A percentile compares a stretch with the other conserved stretches of the same genome.
Conservation (phyloP, 306 rosid species). For the Mimosa bimucronata region DNA sequence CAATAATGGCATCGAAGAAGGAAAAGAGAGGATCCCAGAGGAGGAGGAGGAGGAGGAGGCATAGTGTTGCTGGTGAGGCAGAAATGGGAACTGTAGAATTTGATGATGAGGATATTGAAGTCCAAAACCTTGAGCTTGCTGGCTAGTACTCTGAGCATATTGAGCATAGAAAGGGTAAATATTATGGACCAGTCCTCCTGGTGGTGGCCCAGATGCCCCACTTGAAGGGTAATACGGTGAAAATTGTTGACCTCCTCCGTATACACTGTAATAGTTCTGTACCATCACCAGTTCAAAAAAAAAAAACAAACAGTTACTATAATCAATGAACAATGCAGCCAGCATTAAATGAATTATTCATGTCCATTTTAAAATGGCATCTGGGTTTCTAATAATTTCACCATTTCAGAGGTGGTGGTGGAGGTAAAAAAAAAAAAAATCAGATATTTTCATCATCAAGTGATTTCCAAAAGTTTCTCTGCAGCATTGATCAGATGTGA, state of each 20-base stretch:
- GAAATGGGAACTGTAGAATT: constrained; percentile 56
- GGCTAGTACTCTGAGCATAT: constrained; percentile 52
- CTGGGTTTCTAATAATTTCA: neutral
- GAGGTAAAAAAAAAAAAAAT: neutral
- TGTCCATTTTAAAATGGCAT: neutral
- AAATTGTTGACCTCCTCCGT: constrained; percentile 72
- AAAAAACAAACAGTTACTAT: constrained; percentile 4
- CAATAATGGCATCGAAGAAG: constrained; percentile 52
- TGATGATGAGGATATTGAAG: constrained; percentile 68
- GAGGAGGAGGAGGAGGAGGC: constrained; percentile 36
- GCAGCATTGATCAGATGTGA: neutral
- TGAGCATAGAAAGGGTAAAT: constrained; percentile 61
- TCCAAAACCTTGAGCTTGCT: constrained; percentile 60
- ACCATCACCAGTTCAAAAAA: neutral
- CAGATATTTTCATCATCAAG: neutral
- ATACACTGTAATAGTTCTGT: constrained; percentile 65
- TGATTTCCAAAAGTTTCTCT: neutral
- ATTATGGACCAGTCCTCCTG: constrained; percentile 52
- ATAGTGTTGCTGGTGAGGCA: constrained; percentile 49
- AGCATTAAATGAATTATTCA: constrained; percentile 2
- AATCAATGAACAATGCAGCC: constrained; percentile 30
- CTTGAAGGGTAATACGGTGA: constrained; percentile 54
- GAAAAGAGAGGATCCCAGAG: constrained; percentile 59
- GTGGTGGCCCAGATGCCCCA: constrained; percentile 57
- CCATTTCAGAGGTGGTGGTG: neutral